phyloP scores from a whole-genome alignment of 768 basidiomycete genomes.

The Lentinula sp. region DNA sequence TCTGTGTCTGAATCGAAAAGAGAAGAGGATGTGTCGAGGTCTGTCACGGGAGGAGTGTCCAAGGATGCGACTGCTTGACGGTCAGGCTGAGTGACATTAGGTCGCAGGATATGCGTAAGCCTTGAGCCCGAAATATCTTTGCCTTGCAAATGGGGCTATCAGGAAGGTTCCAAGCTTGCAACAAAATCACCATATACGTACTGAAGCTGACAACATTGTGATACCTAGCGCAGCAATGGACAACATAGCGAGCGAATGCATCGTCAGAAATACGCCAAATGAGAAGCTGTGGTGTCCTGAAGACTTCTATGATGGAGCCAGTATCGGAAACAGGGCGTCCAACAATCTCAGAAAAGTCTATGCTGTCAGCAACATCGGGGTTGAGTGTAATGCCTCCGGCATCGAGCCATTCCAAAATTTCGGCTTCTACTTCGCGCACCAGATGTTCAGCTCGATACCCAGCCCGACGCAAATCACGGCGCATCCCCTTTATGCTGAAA shows the following conservation, averaged over 20 bases:
- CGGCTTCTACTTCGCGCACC: constrained; percentile 62
- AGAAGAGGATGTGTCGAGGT: constrained; percentile 47
- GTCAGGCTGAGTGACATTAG: constrained; percentile 63
- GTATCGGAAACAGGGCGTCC: constrained; percentile 47
- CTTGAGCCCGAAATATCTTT: constrained; percentile 55
- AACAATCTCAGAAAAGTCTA: constrained; percentile 15
- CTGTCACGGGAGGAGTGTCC: constrained; percentile 72
- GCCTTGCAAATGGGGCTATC: constrained; percentile 26
- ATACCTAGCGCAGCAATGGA: constrained; percentile 79
- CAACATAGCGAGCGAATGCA: constrained; percentile 72
- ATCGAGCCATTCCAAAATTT: constrained; percentile 58
- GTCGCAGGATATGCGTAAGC: constrained; percentile 75
- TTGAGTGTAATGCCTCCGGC: constrained; percentile 48
- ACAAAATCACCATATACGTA: constrained; percentile 28
- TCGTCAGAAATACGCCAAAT: constrained; percentile 72
- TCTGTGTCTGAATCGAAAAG: constrained; percentile 48
- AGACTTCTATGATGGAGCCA: constrained; percentile 57
- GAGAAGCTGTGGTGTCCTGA: constrained; percentile 57
- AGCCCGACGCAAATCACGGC: constrained; percentile 55
- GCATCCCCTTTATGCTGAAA: constrained; percentile 69
- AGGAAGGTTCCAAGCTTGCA: background rate
- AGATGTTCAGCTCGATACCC: constrained; percentile 57
- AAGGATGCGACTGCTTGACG: constrained; percentile 33
- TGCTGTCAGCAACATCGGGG: constrained; percentile 33
- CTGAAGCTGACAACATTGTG: constrained; percentile 80